Base-by-base conservation (phyloP, 2,329 filamentous ascomycete species). In the Colletotrichum destructivum region DNA sequence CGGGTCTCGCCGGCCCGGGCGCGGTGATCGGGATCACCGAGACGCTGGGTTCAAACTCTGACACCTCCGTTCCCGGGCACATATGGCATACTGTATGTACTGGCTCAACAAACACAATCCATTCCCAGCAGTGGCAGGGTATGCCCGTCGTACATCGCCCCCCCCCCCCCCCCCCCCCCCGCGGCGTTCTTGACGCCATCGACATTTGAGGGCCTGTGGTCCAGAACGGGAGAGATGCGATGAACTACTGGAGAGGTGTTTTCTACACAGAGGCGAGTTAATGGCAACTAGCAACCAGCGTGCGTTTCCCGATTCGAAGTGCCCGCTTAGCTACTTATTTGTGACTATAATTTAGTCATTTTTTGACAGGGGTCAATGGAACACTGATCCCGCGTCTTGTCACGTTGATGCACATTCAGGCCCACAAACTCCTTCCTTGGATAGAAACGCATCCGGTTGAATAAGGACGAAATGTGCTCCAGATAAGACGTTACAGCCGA, bases 31-130 rank as follows among this genome's bases (percentile, higher is more conserved):
- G 46, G 44, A 4, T 46, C 1, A 38, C 69, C 59, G 69, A 68
- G 68, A 62, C 56, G 21, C 35, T 38, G 52, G 52, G 46, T 49
- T 52, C 46, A 55, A 54, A 54, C 11, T 57, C 44, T 62, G 69
- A 42, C 35, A 46, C n/a, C 11, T n/a, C 61, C 2, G 16, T 15
- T 16, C 13, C 46, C 52, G 46, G 35, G 3, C 35, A 40, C 5
- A 8, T 38, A 38, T 40, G 26, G 64, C 44, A 56, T 68, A 16
- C 40, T 57, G 51, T 51, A 35, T 62, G 57, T 52, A 52, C 40
- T 15, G 16, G 31, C 16, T 7, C 15, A 16, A 40, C 12, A 8
- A 35, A 40, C 57, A 44, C 23, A 35, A 31, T 44, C 13, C 46
- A 23, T 66, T 55, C 38, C 26, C 40, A 35, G n/a, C 40, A 15